These are phyloP conservation scores for Pseudogymnoascus verrucosus DNA, from an alignment of 2,329 filamentous ascomycete genomes.

Conservation along the genomic window DNA sequence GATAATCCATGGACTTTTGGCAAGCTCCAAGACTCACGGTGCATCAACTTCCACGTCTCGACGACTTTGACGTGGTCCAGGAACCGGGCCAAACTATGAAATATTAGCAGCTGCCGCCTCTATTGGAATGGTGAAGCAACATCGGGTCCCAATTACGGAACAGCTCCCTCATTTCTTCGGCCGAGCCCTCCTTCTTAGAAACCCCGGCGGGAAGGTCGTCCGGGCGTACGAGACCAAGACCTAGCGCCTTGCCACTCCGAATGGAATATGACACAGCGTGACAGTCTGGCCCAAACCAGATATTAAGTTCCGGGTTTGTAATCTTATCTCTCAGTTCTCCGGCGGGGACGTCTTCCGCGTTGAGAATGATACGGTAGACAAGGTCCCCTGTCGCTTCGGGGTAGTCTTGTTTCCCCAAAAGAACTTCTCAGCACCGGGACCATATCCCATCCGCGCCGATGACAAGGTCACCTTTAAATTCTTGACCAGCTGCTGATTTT, in stretches of 20 bases:
- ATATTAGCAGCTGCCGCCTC: neutral
- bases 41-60: constrained; percentile 63
- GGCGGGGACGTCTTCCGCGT: constrained; percentile 39
- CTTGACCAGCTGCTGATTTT: neutral
- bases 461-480: constrained; percentile 12
- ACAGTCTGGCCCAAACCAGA: constrained; percentile 55
- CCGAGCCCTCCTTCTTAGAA: constrained; percentile 41
- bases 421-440: constrained; percentile 10
- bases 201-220: constrained; percentile 52
- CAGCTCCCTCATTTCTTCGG: constrained; percentile 52
- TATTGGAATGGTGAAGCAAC: neutral
- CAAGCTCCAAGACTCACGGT: too few species aligned
- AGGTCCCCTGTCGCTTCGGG: constrained; percentile 36
- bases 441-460: constrained; percentile 15
- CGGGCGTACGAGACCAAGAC: constrained; percentile 57
- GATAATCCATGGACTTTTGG: neutral
- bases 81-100: constrained; percentile 28
- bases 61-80: constrained; percentile 46
- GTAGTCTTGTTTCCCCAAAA: neutral
- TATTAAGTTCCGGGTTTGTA: constrained; percentile 42
- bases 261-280: constrained; percentile 58
- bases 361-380: constrained; percentile 54
- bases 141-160: constrained; percentile 60
- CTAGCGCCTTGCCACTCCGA: constrained; percentile 50
- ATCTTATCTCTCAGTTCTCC: constrained; percentile 45